A percentile compares a stretch with the other conserved stretches of the same genome.
These are phyloP conservation scores for Cryptococcus sp. DNA, from an alignment of 1,284 basidiomycete species.

Conservation along the genomic window DNA sequence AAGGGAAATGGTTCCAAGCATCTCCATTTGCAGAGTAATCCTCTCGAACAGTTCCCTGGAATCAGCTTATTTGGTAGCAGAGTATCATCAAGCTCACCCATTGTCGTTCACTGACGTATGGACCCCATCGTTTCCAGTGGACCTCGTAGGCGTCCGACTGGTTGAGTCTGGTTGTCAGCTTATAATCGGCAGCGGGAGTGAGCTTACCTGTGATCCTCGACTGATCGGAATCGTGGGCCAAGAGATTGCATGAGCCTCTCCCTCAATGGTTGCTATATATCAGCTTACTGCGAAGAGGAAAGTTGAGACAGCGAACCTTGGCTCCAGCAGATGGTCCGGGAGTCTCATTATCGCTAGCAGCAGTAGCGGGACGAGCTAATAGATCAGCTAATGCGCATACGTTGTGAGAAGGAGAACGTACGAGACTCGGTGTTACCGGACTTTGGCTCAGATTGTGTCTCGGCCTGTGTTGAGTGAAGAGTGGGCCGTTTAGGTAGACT, in stretches of 20 bases:
- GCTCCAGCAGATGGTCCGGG: constrained; percentile 25
- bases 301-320: constrained; percentile 14
- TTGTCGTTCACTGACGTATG: constrained; percentile 93
- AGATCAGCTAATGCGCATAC: neutral
- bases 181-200: constrained; percentile 59
- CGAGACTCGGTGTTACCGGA: constrained; percentile 9
- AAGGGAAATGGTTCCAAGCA: constrained; percentile 96
- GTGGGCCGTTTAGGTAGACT: constrained; percentile 33
- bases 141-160: constrained; percentile 62
- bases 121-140: constrained; percentile 99
- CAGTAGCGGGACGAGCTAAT: constrained; percentile 16
- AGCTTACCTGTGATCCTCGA: constrained; percentile 42
- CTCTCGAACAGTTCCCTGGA: constrained; percentile 92
- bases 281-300: neutral
- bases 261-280: constrained; percentile 5
- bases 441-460: constrained; percentile 20
- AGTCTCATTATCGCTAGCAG: constrained; percentile 36
- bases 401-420: constrained; percentile 3
- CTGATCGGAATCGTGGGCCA: constrained; percentile 44
- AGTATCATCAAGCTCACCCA: constrained; percentile 60
- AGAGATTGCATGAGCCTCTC: constrained; percentile 37
- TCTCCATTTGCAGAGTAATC: constrained; percentile 96
- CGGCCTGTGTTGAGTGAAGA: constrained; percentile 14
- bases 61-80: neutral
- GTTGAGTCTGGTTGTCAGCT: constrained; percentile 67